phyloP scores from a whole-genome alignment of 345 rosid genomes.

The Anastatica hierochuntica region DNA sequence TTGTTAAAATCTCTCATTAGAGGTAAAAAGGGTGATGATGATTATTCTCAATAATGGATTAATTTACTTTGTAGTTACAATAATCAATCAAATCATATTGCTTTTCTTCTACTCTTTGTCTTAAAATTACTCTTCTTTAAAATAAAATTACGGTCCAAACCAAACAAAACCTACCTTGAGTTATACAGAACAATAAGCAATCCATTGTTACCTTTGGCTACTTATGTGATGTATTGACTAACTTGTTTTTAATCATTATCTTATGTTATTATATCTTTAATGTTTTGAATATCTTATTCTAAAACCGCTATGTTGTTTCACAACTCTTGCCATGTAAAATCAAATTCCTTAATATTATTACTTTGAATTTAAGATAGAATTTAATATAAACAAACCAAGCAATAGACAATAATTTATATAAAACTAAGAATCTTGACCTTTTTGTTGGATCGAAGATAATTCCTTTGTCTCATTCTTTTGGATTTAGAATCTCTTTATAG shows the following conservation, averaged over 20 bases:
- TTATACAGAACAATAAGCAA: slow-evolving; percentile 20
- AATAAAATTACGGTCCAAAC: slow-evolving; percentile 15
- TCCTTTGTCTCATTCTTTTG: slow-evolving; percentile 29
- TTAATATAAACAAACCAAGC: slow-evolving; percentile 8
- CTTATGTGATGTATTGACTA: slow-evolving; percentile 14
- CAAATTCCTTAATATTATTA: not conserved
- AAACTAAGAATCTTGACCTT: slow-evolving; percentile 15
- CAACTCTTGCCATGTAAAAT: slow-evolving; percentile 11
- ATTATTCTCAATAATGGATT: not conserved
- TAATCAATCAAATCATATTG: slow-evolving; percentile 7
- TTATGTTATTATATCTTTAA: not conserved
- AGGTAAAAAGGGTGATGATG: not conserved
- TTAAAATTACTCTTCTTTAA: not conserved
- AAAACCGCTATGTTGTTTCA: not conserved
- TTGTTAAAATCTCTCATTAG: not conserved
- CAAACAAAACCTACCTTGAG: slow-evolving; percentile 17
- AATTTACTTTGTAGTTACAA: slow-evolving; percentile 5
- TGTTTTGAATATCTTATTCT: not conserved
- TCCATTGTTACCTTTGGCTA: slow-evolving; percentile 6
- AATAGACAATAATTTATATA: not conserved
- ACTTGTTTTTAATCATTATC: slow-evolving; percentile 2
- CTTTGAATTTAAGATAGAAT: slow-evolving; percentile 7
- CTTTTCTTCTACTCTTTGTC: slow-evolving; percentile 18
- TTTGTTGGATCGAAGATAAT: slow-evolving; percentile 24
- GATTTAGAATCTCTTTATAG: slow-evolving; percentile 17